Base-by-base conservation (phyloP, 495 filamentous ascomycete species). In the Extremus antarcticus region DNA sequence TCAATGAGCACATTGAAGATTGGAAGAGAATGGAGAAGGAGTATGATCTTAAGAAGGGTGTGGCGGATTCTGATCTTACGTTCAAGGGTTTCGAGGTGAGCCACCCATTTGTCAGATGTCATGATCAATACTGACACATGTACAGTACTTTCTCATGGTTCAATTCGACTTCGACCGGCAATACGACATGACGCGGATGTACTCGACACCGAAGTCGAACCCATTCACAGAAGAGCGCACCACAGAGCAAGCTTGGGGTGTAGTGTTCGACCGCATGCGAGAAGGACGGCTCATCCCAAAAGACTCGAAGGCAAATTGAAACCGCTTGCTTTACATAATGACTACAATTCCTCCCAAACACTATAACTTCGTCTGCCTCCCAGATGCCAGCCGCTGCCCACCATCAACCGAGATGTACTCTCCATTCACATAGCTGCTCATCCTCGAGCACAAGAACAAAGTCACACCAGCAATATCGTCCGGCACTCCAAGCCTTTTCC, bases 391-490 rank as follows among this genome's bases (percentile, higher is more conserved):
- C 25, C 57, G 46, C 21, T 39, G 54, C 25, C 58, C 58, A 25
- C 58, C 58, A 45, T 60, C 58, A 0, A 60, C 40, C 19, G 53
- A 43, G 9, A 60, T 57, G 25, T 60, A 50, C 24, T 56, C 60
- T 11, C 60, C 60, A 25, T 63, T 63, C 20, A 90, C 74, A 71
- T 78, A 92, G 11, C 78, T 77, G 0, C 86, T 86, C 4, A 85
- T 87, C 51, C 76, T 72, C 55, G 83, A 85, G 25, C 77, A 74
- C 64, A 92, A 67, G 66, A 86, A 91, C 50, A 92, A 60, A 66
- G 85, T 88, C 29, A 85, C 74, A 7, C 87, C 87, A 2, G 85
- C 87, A 3, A 88, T 81, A 64, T 92, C 87, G 59, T 80, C 67
- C 0, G 85, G 79, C 22, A 70, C 75, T 8, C 87, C 87, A 51